Conservation (phyloP, 768 basidiomycete species). For the Panaeolus cyanescens region DNA sequence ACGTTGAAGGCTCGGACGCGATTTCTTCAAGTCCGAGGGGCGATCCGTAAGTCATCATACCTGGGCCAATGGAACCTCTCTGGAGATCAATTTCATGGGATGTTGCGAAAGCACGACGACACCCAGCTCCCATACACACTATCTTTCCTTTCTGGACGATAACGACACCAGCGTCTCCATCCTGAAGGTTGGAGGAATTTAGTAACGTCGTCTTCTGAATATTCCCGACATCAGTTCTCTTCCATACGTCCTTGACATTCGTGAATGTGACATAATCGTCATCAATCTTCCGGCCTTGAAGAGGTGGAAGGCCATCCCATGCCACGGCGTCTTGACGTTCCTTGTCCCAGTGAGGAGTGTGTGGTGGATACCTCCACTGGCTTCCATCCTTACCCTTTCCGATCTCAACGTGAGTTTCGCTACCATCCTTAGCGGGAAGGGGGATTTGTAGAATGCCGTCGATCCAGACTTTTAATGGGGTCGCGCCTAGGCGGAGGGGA, state of each 20-base stretch:
- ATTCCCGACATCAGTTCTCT: slow-evolving; percentile 26
- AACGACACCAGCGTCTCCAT: slow-evolving; percentile 30
- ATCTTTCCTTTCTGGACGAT: slow-evolving; percentile 54
- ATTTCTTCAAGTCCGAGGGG: slow-evolving; percentile 80
- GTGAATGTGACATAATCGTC: slow-evolving; percentile 50
- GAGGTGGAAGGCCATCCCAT: slow-evolving; percentile 73
- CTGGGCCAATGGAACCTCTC: slow-evolving; percentile 70
- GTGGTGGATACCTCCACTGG: slow-evolving; percentile 47
- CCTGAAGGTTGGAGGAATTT: slow-evolving; percentile 21
- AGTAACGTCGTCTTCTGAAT: slow-evolving; percentile 29
- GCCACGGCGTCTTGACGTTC: slow-evolving; percentile 59
- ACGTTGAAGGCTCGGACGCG: slow-evolving; percentile 64
- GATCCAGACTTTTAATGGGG: slow-evolving; percentile 77
- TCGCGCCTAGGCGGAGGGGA: slow-evolving; percentile 74
- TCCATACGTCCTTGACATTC: slow-evolving; percentile 64
- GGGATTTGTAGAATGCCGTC: slow-evolving; percentile 80
- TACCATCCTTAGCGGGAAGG: slow-evolving; percentile 37
- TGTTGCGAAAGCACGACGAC: slow-evolving; percentile 22
- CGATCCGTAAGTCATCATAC: slow-evolving; percentile 68
- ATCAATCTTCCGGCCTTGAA: slow-evolving; percentile 38
- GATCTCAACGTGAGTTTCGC: slow-evolving; percentile 41
- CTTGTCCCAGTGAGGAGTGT: slow-evolving; percentile 62
- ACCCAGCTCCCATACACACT: slow-evolving; percentile 46
- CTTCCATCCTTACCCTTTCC: slow-evolving; percentile 47
- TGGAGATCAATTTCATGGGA: slow-evolving; percentile 55